Conservation (phyloP, 371 early-diverging fungal genomes). For the Haplosporangium sp. region DNA sequence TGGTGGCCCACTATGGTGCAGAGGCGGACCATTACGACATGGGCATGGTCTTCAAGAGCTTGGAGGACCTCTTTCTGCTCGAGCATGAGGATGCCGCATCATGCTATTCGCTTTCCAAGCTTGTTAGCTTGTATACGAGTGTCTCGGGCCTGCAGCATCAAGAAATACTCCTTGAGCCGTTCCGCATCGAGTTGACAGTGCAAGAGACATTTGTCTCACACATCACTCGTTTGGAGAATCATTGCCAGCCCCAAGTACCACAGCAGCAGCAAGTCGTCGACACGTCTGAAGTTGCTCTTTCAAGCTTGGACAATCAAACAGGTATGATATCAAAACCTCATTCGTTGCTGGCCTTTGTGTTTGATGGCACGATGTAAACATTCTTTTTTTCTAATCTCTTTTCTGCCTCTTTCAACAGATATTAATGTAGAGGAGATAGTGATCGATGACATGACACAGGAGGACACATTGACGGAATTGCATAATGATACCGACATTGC, state of each 20-base stretch:
- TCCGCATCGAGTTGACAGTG: slow-evolving; percentile 21
- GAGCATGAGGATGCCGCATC: slow-evolving; percentile 23
- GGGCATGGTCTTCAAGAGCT: slow-evolving; percentile 15
- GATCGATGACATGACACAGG: no score
- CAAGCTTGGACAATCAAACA: no score
- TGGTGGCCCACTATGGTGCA: slow-evolving; percentile 5
- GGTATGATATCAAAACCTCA: no score
- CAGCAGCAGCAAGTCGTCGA: slow-evolving; percentile 4
- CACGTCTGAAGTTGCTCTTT: no score
- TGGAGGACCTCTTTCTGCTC: slow-evolving; percentile 9
- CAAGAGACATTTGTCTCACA: slow-evolving; percentile 22
- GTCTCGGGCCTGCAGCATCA: slow-evolving; percentile 6
- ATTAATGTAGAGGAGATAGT: no score
- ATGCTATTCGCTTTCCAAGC: slow-evolving; percentile 8
- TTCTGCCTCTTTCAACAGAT: no score
- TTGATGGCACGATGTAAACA: no score
- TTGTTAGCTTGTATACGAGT: slow-evolving; percentile 5
- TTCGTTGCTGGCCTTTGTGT: no score
- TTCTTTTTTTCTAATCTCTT: no score
- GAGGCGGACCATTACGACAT: slow-evolving; percentile 18
- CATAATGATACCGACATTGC: no score
- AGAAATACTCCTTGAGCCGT: slow-evolving; percentile 22
- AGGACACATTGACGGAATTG: no score
- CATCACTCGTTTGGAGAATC: slow-evolving; percentile 5
- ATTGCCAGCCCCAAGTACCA: background rate